Conservation (phyloP, 2,329 filamentous ascomycete species). For the Penicillium sp. region DNA sequence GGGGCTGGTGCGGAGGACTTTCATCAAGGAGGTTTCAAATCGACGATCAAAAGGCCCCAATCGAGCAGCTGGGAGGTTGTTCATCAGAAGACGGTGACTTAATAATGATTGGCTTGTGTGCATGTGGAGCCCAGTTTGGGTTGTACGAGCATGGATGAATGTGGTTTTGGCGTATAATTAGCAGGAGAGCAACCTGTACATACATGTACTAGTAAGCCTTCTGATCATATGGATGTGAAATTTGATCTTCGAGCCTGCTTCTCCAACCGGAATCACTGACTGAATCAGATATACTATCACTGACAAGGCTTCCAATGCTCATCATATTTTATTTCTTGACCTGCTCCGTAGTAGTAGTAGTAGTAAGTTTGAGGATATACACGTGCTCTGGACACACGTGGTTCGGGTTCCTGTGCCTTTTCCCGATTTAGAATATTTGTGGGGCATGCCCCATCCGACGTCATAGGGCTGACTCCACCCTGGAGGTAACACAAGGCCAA, state of each 20-base stretch:
- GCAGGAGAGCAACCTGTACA: no score
- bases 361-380: no score
- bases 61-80: neutral
- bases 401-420: neutral
- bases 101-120: neutral
- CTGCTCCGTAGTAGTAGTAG: no score
- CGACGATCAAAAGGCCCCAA: neutral
- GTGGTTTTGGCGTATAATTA: neutral
- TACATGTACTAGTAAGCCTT: no score
- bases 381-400: no score
- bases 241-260: no score
- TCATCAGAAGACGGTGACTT: neutral
- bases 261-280: no score
- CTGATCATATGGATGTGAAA: no score
- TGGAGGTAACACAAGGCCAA: neutral
- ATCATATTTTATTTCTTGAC: no score
- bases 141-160: no score
- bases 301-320: no score
- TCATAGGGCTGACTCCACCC: constrained; percentile 6
- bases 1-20: neutral
- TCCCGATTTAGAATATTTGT: neutral
- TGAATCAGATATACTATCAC: no score
- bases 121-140: neutral
- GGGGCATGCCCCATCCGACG: neutral
- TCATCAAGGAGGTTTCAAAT: neutral